These are phyloP conservation scores for Cyclotella sp. DNA, from an alignment of 108 stramenopile species.

Conservation along the genomic window DNA sequence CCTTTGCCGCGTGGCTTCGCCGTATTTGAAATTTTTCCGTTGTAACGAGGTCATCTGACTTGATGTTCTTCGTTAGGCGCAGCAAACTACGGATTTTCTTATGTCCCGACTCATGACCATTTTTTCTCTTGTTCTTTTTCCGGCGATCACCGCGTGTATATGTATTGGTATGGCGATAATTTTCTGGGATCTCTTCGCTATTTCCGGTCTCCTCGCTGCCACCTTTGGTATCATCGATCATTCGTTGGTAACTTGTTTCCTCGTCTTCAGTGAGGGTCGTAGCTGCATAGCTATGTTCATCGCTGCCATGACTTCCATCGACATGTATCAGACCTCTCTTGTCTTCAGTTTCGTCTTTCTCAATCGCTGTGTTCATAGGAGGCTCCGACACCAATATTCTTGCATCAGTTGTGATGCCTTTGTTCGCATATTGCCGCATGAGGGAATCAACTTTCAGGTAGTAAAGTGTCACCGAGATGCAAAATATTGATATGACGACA, in stretches of 20 bases:
- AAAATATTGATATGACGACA: conserved; percentile 12
- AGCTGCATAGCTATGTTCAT: neutral
- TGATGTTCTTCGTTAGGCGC: neutral
- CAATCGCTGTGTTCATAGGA: neutral
- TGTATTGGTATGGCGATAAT: neutral
- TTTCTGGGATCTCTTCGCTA: neutral
- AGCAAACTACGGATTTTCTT: neutral
- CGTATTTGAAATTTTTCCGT: conserved; percentile 1
- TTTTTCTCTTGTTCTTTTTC: neutral
- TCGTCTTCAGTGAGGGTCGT: neutral
- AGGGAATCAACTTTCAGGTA: conserved; percentile 18
- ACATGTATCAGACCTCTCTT: conserved; percentile 9
- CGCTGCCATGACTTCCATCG: conserved; percentile 2
- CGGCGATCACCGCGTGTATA: neutral
- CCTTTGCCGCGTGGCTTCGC: neutral
- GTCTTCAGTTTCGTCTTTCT: conserved; percentile 13
- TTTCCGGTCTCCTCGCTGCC: neutral
- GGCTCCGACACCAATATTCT: conserved; percentile 22
- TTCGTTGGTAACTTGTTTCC: conserved; percentile 1
- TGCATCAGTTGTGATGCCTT: conserved; percentile 16
- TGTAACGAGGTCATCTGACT: neutral
- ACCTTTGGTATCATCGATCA: neutral
- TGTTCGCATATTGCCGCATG: conserved; percentile 6
- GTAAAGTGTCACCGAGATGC: conserved; percentile 8
- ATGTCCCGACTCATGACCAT: neutral